Conservation (phyloP, 1,284 basidiomycete species). For the Trichosporon coremiiforme region DNA sequence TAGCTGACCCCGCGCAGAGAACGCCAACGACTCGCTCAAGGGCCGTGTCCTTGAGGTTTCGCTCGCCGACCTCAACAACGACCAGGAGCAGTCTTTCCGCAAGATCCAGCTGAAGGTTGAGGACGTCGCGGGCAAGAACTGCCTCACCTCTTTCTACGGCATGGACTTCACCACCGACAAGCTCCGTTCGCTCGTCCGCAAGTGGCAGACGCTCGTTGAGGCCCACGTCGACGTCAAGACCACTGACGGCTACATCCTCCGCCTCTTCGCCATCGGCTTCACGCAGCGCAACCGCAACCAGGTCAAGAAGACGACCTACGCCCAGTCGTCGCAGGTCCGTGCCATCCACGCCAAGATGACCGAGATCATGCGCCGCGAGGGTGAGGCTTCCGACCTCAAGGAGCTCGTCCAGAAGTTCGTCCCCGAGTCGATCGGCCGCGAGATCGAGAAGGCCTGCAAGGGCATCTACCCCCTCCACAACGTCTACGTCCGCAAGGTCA, state of each 20-base stretch:
- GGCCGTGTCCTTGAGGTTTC: conserved; percentile 97
- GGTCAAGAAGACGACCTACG: conserved; percentile 99
- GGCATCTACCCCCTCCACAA: conserved; percentile 60
- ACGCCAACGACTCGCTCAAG: conserved; percentile 97
- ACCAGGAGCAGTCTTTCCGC: conserved; percentile 99
- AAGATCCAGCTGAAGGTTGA: conserved; percentile 99
- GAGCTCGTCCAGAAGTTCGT: conserved; percentile 98
- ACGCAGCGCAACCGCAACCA: conserved; percentile 96
- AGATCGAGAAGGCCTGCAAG: conserved; percentile 95
- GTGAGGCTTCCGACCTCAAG: conserved; percentile 94
- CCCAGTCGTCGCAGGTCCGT: conserved; percentile 89
- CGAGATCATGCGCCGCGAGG: conserved; percentile 98
- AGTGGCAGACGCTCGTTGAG: conserved; percentile 99
- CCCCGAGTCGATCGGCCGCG: conserved; percentile 97
- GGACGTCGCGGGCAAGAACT: conserved; percentile 93
- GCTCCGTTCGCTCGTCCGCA: conserved; percentile 98
- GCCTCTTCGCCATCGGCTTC: conserved; percentile 98
- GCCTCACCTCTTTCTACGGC: conserved; percentile 99
- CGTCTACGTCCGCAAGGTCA: conserved; percentile 96
- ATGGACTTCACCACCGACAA: conserved; percentile 99
- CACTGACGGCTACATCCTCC: conserved; percentile 98
- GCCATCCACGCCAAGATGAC: conserved; percentile 99
- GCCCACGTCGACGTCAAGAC: conserved; percentile 99
- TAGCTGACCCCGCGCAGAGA: conserved; percentile 64
- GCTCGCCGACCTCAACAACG: conserved; percentile 97